These are phyloP conservation scores for Exophiala dermatitidis DNA, from an alignment of 2,329 filamentous ascomycete genomes.

Conservation along the genomic window DNA sequence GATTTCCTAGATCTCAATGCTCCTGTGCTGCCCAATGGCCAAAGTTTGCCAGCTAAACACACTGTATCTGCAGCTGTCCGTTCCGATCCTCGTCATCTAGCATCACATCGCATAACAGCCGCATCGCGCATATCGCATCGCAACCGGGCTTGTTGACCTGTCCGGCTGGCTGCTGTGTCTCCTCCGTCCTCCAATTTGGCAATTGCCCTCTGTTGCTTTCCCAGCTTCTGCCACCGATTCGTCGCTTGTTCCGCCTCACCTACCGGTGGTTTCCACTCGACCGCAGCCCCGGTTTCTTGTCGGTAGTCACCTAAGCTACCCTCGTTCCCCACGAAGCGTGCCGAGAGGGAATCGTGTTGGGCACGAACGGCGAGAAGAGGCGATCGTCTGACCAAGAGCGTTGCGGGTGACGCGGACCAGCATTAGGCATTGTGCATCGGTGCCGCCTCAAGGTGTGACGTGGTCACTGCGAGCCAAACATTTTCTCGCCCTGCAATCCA, in stretches of 20 bases:
- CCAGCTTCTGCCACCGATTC: constrained; percentile 8
- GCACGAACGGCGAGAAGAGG: constrained; percentile 19
- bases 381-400: constrained; percentile 21
- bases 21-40: neutral
- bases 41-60: neutral
- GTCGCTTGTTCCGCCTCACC: constrained; percentile 21
- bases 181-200: neutral
- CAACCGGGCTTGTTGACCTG: constrained; percentile 2
- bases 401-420: constrained; percentile 24
- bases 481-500: constrained; percentile 33
- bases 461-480: constrained; percentile 37
- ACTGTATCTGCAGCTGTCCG: constrained; percentile 21
- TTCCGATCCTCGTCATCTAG: constrained; percentile 17
- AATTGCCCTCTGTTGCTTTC: neutral
- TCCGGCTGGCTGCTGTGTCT: constrained; percentile 1
- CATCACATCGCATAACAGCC: constrained; percentile 6
- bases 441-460: constrained; percentile 33
- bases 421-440: constrained; percentile 23
- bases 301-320: neutral
- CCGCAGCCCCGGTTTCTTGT: neutral
- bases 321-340: constrained; percentile 8
- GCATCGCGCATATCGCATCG: constrained; percentile 3
- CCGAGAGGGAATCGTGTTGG: constrained; percentile 21
- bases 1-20: constrained; percentile 11
- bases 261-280: constrained; percentile 4